These are phyloP conservation scores for Candida sp. DNA, from an alignment of 1,139 yeast genomes.

Conservation along the genomic window DNA sequence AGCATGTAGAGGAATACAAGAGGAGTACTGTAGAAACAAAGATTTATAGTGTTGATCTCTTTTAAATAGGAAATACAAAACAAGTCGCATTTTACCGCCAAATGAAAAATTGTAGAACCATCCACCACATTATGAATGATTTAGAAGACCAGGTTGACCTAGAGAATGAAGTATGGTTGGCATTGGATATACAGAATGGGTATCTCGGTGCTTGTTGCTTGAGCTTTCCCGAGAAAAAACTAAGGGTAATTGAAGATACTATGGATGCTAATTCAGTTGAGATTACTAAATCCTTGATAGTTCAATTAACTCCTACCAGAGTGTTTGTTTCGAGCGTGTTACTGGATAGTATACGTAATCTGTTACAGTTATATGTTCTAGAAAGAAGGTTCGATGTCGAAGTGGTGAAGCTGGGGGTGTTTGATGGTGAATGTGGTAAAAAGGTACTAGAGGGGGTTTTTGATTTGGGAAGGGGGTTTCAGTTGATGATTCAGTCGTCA, in stretches of 20 bases:
- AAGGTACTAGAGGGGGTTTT: too few relatives aligned
- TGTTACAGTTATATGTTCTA: neutral
- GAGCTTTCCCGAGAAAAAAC: slow-evolving; percentile 2
- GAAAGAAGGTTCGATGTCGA: neutral
- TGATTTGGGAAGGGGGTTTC: neutral
- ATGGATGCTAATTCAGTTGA: slow-evolving; percentile 5
- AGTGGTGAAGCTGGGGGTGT: neutral
- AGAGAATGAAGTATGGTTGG: slow-evolving; percentile 5
- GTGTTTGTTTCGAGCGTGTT: slow-evolving; percentile 3
- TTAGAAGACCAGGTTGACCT: neutral
- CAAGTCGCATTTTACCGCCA: neutral
- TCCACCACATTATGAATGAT: too few relatives aligned
- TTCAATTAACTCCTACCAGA: slow-evolving; percentile 8
- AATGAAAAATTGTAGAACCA: too few relatives aligned
- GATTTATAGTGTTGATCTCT: too few relatives aligned
- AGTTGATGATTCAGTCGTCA: neutral
- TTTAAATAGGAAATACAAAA: too few relatives aligned
- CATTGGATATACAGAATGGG: slow-evolving; percentile 6
- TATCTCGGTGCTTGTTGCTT: slow-evolving; percentile 9
- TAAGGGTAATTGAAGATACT: slow-evolving; percentile 9
- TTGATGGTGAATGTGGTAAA: too few relatives aligned
- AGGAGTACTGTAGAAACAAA: too few relatives aligned
- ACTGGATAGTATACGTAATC: neutral
- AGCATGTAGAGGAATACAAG: neutral
- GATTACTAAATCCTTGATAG: slow-evolving; percentile 8